Evolutionary conservation across 139 green algal genomes (phyloP), one percentile per base, ranked within the genome.

Genomic region (Micractinium conductrix): DNA sequence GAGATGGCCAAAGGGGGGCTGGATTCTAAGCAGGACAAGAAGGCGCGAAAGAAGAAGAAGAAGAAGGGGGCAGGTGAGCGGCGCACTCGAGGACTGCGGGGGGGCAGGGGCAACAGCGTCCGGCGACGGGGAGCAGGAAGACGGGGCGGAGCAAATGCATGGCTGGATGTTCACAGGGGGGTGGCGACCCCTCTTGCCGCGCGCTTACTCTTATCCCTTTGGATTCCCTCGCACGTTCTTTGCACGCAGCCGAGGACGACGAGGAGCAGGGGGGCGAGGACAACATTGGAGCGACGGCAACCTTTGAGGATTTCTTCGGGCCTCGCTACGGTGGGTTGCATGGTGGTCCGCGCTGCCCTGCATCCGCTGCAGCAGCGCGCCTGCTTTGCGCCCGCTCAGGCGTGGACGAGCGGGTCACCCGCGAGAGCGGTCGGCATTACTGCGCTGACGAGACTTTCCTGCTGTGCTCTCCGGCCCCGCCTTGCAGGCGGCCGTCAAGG

Each of bases 221-320:
- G n/a, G n/a, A n/a, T n/a, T n/a, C n/a, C n/a, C n/a, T n/a, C n/a
- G n/a, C n/a, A n/a, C n/a, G n/a, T n/a, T n/a, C n/a, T n/a, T n/a
- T n/a, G n/a, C n/a, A n/a, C n/a, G n/a, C n/a, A n/a, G n/a, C 12
- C 10, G 50, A 79, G 7, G 70, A 76, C 19, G 63, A 69, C 43
- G 53, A 62, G 6, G 86, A 87, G 28, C 55, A 87, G 21, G 85
- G 79, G 7, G 71, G 73, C 30, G 80, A 45, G 4, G 53, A 42
- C 0, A 26, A 35, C 37, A 28, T 42, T 67, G 69, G 85, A 1
- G 79, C 48, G 1, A 63, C 72, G 1, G 87, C 84, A 21, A 93
- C 89, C 74, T 97, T 96, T 86, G 76, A 88, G 35, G 93, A 96
- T 85, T 97, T 97, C 44, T 97, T 96, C 68, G 93, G 93, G 0